Percentiles rank a stretch among this genome's conserved stretches.
These are phyloP conservation scores for Aureoboletus auriporus DNA, from an alignment of 768 basidiomycete species.

Conservation along the genomic window DNA sequence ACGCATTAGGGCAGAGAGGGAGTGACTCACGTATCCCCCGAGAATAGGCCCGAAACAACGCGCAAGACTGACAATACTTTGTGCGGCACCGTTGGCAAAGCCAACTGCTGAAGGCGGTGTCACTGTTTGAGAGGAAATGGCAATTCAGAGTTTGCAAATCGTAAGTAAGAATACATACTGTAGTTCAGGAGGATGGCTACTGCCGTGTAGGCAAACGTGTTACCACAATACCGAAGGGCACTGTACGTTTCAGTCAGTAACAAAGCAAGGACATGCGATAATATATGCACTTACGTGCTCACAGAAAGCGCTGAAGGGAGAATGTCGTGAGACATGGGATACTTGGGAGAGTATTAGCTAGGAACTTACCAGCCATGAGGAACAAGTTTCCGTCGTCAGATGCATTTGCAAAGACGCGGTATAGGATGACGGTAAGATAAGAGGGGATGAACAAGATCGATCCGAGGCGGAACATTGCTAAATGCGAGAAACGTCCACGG, in stretches of 20 bases:
- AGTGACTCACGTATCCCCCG: constrained; percentile 63
- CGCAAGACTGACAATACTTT: constrained; percentile 91
- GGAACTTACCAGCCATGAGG: constrained; percentile 71
- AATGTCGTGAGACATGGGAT: constrained; percentile 2
- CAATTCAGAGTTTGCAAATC: no score
- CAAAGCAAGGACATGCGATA: neutral
- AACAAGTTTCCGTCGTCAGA: constrained; percentile 68
- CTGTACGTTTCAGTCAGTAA: constrained; percentile 34
- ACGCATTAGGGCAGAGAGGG: neutral
- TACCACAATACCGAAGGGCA: constrained; percentile 83
- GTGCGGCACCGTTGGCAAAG: constrained; percentile 92
- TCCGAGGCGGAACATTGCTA: constrained; percentile 88
- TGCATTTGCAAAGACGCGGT: constrained; percentile 67
- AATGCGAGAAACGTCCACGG: constrained; percentile 75
- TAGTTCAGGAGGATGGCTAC: constrained; percentile 86
- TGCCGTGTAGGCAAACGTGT: constrained; percentile 86
- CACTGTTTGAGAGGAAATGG: constrained; percentile 45
- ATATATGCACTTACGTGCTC: constrained; percentile 64
- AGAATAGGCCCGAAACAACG: constrained; percentile 86
- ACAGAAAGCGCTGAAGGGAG: constrained; percentile 54
- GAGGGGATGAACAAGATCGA: constrained; percentile 85
- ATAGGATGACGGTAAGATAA: constrained; percentile 76
- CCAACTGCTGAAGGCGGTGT: constrained; percentile 87
- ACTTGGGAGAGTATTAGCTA: neutral
- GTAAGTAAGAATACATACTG: constrained; percentile 40